Percentiles rank a stretch among this genome's conserved stretches.
Evolutionary conservation across 1,284 basidiomycete species (phyloP).

Genomic region (Apiotrichum gracile): DNA sequence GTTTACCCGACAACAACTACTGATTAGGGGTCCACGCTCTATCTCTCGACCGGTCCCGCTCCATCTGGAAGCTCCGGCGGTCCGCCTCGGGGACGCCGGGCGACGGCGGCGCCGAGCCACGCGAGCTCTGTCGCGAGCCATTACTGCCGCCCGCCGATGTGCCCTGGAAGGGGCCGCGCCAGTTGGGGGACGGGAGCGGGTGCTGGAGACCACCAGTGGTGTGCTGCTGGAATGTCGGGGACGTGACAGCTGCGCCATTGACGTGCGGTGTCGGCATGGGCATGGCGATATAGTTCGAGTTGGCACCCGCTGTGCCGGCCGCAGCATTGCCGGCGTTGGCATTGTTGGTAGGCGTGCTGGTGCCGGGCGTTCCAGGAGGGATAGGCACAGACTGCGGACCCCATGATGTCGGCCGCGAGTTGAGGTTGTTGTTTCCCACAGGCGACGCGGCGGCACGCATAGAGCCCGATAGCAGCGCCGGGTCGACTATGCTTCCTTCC

Average conservation of each 20-base stretch:
- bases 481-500: background rate
- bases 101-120: slow-evolving; percentile 37
- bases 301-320: too few relatives aligned
- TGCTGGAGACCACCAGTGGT: background rate
- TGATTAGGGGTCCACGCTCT: slow-evolving; percentile 31
- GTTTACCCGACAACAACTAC: background rate
- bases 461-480: background rate
- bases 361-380: background rate
- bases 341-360: background rate
- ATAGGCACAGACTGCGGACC: background rate
- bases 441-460: background rate
- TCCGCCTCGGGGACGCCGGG: slow-evolving; percentile 27
- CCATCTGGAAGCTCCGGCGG: slow-evolving; percentile 31
- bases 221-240: background rate
- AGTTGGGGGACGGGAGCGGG: slow-evolving; percentile 19
- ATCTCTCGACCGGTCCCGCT: slow-evolving; percentile 35
- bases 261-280: slow-evolving; percentile 12
- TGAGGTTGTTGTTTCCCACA: background rate
- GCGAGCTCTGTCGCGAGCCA: slow-evolving; percentile 47
- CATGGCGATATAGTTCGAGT: slow-evolving; percentile 2
- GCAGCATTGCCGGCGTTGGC: background rate
- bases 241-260: slow-evolving; percentile 6
- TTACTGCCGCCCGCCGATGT: slow-evolving; percentile 18
- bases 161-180: slow-evolving; percentile 38
- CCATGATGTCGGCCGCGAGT: slow-evolving; percentile 10